Conservation (phyloP, 208 protist species). For the Giardia muris region DNA sequence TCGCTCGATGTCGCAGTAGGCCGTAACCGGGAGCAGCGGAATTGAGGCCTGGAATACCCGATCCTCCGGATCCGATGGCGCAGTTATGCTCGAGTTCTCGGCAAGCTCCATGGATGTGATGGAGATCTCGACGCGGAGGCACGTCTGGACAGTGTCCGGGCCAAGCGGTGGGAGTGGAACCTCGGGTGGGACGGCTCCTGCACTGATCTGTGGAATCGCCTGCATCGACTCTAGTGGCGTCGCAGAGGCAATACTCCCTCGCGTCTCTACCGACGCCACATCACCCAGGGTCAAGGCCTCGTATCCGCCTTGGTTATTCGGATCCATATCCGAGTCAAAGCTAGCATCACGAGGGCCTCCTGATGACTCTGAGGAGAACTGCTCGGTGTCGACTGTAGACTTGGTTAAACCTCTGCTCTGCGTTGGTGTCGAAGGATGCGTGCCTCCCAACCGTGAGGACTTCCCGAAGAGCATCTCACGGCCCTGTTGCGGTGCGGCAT, state of each 20-base stretch:
- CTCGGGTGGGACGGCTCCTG: too few species aligned
- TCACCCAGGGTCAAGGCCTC: neutral
- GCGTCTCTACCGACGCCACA: too few species aligned
- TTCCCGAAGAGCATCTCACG: too few species aligned
- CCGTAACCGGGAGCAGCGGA: neutral
- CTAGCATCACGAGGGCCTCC: neutral
- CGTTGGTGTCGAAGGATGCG: too few species aligned
- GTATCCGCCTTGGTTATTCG: neutral
- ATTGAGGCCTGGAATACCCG: neutral
- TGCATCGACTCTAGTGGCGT: too few species aligned
- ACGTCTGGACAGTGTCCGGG: neutral
- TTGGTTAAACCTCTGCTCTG: too few species aligned
- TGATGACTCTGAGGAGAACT: neutral
- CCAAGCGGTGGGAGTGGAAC: neutral
- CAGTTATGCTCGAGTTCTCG: neutral
- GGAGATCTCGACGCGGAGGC: neutral
- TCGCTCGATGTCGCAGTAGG: neutral
- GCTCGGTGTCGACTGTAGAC: too few species aligned
- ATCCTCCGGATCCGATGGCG: neutral
- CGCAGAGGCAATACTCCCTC: too few species aligned
- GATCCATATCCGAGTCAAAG: neutral
- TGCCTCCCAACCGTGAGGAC: too few species aligned
- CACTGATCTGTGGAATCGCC: too few species aligned
- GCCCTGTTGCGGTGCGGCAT: too few species aligned
- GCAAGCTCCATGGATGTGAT: neutral